A percentile compares a stretch with the other conserved stretches of the same genome.
phyloP scores from a whole-genome alignment of 1,284 basidiomycete genomes.

The Tausonia pullulans region DNA sequence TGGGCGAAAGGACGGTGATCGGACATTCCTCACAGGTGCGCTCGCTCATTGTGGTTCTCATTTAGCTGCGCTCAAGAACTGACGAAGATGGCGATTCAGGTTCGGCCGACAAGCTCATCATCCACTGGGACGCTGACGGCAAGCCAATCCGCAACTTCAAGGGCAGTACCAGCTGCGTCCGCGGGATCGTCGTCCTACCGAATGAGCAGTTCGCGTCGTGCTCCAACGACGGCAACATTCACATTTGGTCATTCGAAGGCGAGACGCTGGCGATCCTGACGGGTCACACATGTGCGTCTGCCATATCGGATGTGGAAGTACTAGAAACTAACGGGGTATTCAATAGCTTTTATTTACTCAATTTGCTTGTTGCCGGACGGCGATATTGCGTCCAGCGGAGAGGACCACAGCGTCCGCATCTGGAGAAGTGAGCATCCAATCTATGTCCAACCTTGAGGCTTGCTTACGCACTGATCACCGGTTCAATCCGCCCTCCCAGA shows the following conservation, averaged over 20 bases:
- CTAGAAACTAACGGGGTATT: no score
- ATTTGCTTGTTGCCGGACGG: conserved; percentile 59
- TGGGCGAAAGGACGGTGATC: conserved; percentile 2
- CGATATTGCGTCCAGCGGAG: conserved; percentile 73
- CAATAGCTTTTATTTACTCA: conserved; percentile 62
- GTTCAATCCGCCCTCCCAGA: neutral
- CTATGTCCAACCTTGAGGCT: neutral
- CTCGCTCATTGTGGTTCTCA: conserved; percentile 2
- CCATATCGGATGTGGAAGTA: no score
- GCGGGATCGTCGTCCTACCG: conserved; percentile 60
- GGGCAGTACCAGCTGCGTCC: conserved; percentile 47
- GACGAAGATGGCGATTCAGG: conserved; percentile 37
- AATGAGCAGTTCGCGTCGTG: conserved; percentile 80
- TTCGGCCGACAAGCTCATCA: conserved; percentile 82
- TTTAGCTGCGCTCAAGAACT: neutral
- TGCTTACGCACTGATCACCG: conserved; percentile 5
- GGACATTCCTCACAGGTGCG: conserved; percentile 46
- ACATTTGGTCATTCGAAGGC: conserved; percentile 70
- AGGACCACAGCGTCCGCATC: conserved; percentile 77
- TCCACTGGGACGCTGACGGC: conserved; percentile 58
- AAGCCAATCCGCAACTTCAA: conserved; percentile 56
- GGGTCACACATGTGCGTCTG: conserved; percentile 59
- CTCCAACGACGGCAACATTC: conserved; percentile 80
- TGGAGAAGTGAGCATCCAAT: conserved; percentile 48
- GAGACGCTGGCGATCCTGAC: conserved; percentile 63